Evolutionary conservation across 1,284 basidiomycete species (phyloP).

Genomic region (Rhodofomes roseus): DNA sequence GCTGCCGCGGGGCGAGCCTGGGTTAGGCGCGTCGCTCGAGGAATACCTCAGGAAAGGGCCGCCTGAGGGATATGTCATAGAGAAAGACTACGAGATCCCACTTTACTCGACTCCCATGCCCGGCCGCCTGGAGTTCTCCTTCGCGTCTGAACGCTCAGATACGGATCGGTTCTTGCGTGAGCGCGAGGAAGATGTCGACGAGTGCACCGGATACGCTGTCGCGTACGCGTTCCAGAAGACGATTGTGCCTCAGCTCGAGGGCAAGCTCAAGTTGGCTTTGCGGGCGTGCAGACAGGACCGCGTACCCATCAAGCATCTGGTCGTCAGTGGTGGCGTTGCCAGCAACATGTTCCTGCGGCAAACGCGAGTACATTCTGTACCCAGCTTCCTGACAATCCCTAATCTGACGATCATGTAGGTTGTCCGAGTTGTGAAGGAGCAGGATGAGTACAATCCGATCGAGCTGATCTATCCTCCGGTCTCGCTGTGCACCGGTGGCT

Average conservation of each 20-base stretch:
- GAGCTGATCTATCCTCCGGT: slow-evolving; percentile 67
- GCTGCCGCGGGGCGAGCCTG: slow-evolving; percentile 58
- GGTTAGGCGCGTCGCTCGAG: slow-evolving; percentile 79
- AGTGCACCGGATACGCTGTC: slow-evolving; percentile 40
- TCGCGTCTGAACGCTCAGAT: slow-evolving; percentile 66
- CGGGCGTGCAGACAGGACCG: slow-evolving; percentile 39
- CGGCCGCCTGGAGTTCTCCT: slow-evolving; percentile 69
- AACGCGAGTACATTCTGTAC: slow-evolving; percentile 43
- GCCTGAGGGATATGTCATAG: background rate
- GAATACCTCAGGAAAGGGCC: slow-evolving; percentile 44
- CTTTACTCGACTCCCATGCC: slow-evolving; percentile 40
- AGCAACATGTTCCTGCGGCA: slow-evolving; percentile 72
- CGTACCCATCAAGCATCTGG: slow-evolving; percentile 51
- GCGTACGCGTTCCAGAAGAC: slow-evolving; percentile 73
- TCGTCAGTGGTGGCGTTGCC: slow-evolving; percentile 89
- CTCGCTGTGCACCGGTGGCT: slow-evolving; percentile 74
- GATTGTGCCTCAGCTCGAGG: slow-evolving; percentile 69
- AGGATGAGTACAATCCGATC: slow-evolving; percentile 32
- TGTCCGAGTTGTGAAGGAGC: slow-evolving; percentile 37
- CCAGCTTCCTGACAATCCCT: background rate
- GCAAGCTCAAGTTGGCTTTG: slow-evolving; percentile 67
- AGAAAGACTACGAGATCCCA: slow-evolving; percentile 25
- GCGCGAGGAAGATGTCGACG: slow-evolving; percentile 32
- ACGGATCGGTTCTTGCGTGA: slow-evolving; percentile 50
- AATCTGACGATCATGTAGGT: slow-evolving; percentile 28